A percentile compares a stretch with the other conserved stretches of the same genome.
These are phyloP conservation scores for Cadophora malorum DNA, from an alignment of 2,329 filamentous ascomycete species.

Conservation along the genomic window DNA sequence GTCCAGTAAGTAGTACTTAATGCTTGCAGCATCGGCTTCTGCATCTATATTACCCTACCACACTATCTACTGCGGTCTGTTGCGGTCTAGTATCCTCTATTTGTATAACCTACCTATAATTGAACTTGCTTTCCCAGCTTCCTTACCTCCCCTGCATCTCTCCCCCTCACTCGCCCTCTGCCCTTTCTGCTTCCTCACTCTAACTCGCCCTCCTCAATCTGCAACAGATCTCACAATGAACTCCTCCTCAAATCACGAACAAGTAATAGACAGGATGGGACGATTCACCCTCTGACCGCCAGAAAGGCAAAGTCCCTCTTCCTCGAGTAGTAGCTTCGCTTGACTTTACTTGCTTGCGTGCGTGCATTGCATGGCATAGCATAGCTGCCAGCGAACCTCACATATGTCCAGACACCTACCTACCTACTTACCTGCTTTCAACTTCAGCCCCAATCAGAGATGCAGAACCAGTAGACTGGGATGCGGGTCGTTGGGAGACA, in stretches of 20 bases:
- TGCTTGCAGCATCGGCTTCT: not conserved
- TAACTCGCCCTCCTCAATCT: not conserved
- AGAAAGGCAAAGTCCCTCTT: not conserved
- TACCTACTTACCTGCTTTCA: too few relatives aligned
- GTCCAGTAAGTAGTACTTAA: not conserved
- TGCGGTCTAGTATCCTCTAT: too few relatives aligned
- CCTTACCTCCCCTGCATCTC: too few relatives aligned
- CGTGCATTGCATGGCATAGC: not conserved
- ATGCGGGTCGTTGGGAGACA: not conserved
- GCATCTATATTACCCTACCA: too few relatives aligned
- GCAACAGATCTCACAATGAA: not conserved
- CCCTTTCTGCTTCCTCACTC: not conserved
- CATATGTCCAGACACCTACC: not conserved
- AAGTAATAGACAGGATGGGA: not conserved
- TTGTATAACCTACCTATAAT: not conserved
- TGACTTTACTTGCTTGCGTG: not conserved
- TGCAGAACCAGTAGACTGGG: slow-evolving; percentile 3
- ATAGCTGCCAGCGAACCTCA: slow-evolving; percentile 11
- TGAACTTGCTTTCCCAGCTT: too few relatives aligned
- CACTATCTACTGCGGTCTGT: too few relatives aligned
- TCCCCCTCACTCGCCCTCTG: too few relatives aligned
- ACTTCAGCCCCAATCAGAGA: slow-evolving; percentile 16
- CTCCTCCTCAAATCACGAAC: not conserved
- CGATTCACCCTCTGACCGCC: not conserved
- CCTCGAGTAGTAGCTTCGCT: too few relatives aligned